Evolutionary conservation across 2,329 filamentous ascomycete species (phyloP).

Genomic region (Trichophyton mentagrophytes): DNA sequence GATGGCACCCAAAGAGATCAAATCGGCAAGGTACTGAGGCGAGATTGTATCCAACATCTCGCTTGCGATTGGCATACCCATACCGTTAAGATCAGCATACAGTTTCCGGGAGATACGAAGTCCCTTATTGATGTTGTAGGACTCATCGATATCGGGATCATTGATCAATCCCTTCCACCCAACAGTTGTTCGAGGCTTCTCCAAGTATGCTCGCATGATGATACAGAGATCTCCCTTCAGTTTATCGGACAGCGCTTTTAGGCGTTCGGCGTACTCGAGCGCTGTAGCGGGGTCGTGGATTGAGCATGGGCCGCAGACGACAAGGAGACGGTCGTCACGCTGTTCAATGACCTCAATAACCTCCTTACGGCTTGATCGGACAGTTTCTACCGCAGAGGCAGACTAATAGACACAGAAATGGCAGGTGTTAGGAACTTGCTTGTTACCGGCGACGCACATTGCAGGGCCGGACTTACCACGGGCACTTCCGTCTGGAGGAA

Average conservation of each 20-base stretch:
- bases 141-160: slow-evolving; percentile 95
- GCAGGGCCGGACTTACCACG: slow-evolving; percentile 31
- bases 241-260: slow-evolving; percentile 65
- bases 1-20: slow-evolving; percentile 82
- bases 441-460: slow-evolving; percentile 34
- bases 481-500: slow-evolving; percentile 80
- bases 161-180: slow-evolving; percentile 99
- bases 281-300: slow-evolving; percentile 90
- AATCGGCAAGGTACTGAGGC: slow-evolving; percentile 87
- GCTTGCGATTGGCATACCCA: slow-evolving; percentile 89
- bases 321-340: slow-evolving; percentile 54
- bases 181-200: slow-evolving; percentile 95
- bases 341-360: slow-evolving; percentile 61
- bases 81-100: slow-evolving; percentile 80
- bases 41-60: slow-evolving; percentile 99
- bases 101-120: slow-evolving; percentile 74
- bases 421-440: background rate
- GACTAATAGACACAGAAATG: slow-evolving; percentile 20
- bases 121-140: slow-evolving; percentile 98
- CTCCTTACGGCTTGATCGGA: slow-evolving; percentile 37
- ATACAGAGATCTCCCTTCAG: slow-evolving; percentile 82
- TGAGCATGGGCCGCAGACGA: slow-evolving; percentile 89
- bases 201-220: slow-evolving; percentile 95
- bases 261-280: slow-evolving; percentile 60
- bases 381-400: slow-evolving; percentile 28